A percentile compares a stretch with the other conserved stretches of the same genome.
Conservation (phyloP, 208 protist species). For the Trypanosomatidae sp. region DNA sequence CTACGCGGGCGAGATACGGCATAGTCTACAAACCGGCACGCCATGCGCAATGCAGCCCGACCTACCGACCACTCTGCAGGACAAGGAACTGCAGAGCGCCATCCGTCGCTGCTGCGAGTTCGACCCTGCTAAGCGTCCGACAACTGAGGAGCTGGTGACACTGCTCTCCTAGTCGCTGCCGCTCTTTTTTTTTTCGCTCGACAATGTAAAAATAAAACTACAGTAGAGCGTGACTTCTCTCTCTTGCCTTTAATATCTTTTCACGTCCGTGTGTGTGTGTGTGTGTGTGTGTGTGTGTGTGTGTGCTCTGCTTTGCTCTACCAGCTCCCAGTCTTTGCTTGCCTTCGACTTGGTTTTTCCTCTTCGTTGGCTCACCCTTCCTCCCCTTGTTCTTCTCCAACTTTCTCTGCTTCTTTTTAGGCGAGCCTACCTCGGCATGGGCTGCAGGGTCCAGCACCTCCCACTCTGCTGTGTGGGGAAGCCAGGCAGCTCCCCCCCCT, state of each 20-base stretch:
- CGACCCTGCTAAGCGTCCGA: conserved; percentile 37
- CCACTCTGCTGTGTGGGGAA: not conserved
- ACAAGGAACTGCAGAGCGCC: conserved; percentile 42
- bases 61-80: conserved; percentile 29
- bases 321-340: no score
- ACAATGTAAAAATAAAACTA: not conserved
- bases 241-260: not conserved
- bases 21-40: conserved; percentile 25
- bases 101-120: conserved; percentile 52
- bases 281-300: not conserved
- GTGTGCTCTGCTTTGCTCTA: not conserved
- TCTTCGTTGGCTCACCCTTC: no score
- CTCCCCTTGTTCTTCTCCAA: not conserved
- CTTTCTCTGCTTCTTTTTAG: not conserved
- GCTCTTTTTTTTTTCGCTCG: not conserved
- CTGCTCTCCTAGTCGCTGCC: conserved; percentile 32
- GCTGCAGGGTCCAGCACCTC: no score
- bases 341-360: not conserved
- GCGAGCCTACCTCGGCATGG: no score
- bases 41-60: conserved; percentile 48
- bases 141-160: conserved; percentile 43
- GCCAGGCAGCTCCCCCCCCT: not conserved
- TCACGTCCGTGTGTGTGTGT: not conserved
- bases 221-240: not conserved
- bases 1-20: conserved; percentile 34